Evolutionary conservation across 2,329 filamentous ascomycete species (phyloP), one percentile per base, ranked within the genome.

Genomic region (Phoma sp.): DNA sequence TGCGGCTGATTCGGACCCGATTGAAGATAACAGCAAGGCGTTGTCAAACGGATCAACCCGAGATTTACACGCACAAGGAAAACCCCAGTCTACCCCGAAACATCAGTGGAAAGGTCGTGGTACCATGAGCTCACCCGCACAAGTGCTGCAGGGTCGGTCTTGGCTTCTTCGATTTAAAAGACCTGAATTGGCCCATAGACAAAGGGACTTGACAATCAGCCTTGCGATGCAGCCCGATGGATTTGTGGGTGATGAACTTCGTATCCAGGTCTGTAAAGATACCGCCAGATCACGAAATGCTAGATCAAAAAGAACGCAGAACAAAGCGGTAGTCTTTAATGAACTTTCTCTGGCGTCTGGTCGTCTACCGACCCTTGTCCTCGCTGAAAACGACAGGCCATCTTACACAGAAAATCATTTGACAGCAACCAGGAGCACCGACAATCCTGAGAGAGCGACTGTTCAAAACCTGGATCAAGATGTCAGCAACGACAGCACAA

Each of bases 1-100:
- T 23, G 60, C 61, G 22, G 49, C 47, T 24, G 51, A 58, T 2
- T 32, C 36, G 22, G 70, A 72, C 46, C 62, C 70, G 3, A 70
- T 71, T 42, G 57, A 70, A 36, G 27, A 29, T 29, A 65, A 72
- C n/a, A 65, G 40, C 25, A 63, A 70, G 9, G 29, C 35, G 4
- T 7, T 7, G 5, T 29, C 45, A 30, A 10, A 10, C 14, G 11
- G 9, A 14, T 13, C 30, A 27, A 32, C 13, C 13, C 8, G 7
- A 36, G 7, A 29, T 2, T 7, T 24, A n/a, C n/a, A 10, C n/a
- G 8, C 8, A 10, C 14, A 7, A 25, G 14, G 6, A 13, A 1
- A 10, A 4, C 2, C 7, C 13, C 25, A 47, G 4, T 14, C 30
- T 27, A 10, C 27, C 13, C 22, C 23, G 25, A 55, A 49, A 30